Base-by-base conservation (phyloP, 805 yeast genomes). In the Lipomyces spencermartinsiae region DNA sequence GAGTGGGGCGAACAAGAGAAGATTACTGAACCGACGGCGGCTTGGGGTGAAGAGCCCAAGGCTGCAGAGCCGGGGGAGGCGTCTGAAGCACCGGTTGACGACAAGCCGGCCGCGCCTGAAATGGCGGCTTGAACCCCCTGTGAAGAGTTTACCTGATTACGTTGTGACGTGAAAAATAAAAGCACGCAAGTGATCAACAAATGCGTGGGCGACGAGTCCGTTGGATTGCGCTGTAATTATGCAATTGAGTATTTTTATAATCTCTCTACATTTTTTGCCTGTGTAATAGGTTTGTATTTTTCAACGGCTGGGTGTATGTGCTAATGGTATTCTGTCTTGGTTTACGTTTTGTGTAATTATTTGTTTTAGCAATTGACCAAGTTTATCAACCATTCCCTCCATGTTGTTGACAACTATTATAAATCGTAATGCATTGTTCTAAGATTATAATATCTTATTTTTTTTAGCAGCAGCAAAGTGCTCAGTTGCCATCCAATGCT, bases 1-100 rank as follows among this genome's bases (percentile, higher is more conserved):
- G 56, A 53, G 25, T 53, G 56, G 56, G 56, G 56, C 5, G 56
- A 53, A 16, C 56, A 22, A 8, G 56, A 53, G 29, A 53, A 53
- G 56, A 7, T 53, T 16, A 16, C 49, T 12, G 56, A 31, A 16
- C 29, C n/a, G 12, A 31, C 22, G 34, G 31, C n/a, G 3, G 56
- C n/a, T 16, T 53, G 56, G 56, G 56, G 56, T 6, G 56, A 53
- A 16, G 33, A 22, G n/a, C 29, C n/a, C 8, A 53, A 53, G 56
- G 12, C 22, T 9, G 49, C 22, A 16, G 49, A 43, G 49, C 49
- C 22, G 49, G 49, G 22, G 9, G 49, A 43, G 49, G 49, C 9
- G 16, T 16, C 49, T 43, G 49, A 43, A 14, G 25, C n/a, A 0
- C 19, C 19, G 49, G 49, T 8, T 16, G 49, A 16, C 22, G 19